phyloP scores from a whole-genome alignment of 129 eudicot genomes.

The Centaurea solstitialis region DNA sequence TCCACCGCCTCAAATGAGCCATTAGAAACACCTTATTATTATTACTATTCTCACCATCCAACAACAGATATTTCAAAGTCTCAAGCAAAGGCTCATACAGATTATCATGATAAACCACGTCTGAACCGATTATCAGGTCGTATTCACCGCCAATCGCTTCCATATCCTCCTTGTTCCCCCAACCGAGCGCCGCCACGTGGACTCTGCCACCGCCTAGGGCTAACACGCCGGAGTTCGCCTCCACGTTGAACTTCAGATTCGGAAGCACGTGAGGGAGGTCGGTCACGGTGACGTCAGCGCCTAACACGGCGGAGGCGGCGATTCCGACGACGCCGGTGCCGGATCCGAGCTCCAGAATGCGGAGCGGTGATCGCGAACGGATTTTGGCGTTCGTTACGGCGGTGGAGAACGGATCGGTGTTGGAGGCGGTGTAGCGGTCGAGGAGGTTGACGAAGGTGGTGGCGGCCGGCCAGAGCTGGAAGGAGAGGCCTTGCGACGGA shows the following conservation, averaged over 20 bases:
- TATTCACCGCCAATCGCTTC: conserved; percentile 58
- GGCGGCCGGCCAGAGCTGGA: conserved; percentile 99
- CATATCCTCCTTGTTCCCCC: conserved; percentile 74
- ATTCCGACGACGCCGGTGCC: conserved; percentile 97
- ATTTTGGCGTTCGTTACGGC: background rate
- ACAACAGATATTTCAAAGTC: conserved; percentile 62
- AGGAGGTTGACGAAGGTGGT: conserved; percentile 64
- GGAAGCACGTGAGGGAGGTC: conserved; percentile 85
- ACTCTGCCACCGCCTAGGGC: conserved; percentile 54
- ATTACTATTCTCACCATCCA: conserved; percentile 33
- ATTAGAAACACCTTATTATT: conserved; percentile 55
- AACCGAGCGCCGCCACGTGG: conserved; percentile 60
- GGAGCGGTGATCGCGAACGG: conserved; percentile 35
- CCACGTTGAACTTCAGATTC: conserved; percentile 60
- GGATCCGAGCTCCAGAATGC: conserved; percentile 88
- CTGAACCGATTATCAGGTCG: conserved; percentile 75
- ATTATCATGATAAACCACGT: conserved; percentile 86
- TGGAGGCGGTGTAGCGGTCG: conserved; percentile 29
- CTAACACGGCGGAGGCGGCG: conserved; percentile 72
- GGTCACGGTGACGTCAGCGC: conserved; percentile 81
- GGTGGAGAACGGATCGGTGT: conserved; percentile 32
- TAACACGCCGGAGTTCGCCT: conserved; percentile 38
- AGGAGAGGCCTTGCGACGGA: conserved; percentile 81
- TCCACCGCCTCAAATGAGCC: conserved; percentile 96
- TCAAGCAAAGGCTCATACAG: conserved; percentile 72